A percentile compares a stretch with the other conserved stretches of the same genome.
Conservation (phyloP, 139 green algal genomes). For the Chlamydomonas sphaeroides region DNA sequence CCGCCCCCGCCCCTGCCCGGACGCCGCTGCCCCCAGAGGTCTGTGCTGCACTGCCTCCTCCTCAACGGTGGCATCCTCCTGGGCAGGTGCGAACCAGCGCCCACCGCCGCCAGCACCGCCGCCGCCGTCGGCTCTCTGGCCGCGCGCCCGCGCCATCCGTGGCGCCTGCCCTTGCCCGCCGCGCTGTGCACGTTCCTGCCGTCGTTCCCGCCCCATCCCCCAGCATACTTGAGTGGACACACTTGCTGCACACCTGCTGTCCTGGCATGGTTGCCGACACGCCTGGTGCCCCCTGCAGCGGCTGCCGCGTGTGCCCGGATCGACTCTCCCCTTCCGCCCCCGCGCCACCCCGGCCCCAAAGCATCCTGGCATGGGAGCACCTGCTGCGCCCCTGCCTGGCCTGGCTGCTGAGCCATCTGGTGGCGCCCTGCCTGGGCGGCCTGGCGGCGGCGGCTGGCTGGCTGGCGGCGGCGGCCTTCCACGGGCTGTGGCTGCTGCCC, state of each 20-base stretch:
- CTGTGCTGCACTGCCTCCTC: conserved; percentile 61
- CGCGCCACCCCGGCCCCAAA: conserved; percentile 21
- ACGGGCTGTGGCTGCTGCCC: conserved; percentile 78
- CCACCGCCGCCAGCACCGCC: too few species aligned
- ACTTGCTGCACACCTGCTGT: too few species aligned
- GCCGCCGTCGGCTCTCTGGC: too few species aligned
- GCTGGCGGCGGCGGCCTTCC: conserved; percentile 50
- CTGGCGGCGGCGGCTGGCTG: not conserved
- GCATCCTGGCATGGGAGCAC: conserved; percentile 61
- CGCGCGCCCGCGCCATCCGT: too few species aligned
- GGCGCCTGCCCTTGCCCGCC: too few species aligned
- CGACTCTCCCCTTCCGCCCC: not conserved
- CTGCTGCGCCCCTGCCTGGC: conserved; percentile 41
- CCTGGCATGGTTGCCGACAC: too few species aligned
- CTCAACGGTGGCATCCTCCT: conserved; percentile 76
- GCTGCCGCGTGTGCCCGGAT: too few species aligned
- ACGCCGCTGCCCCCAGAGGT: conserved; percentile 46
- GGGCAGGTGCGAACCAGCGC: conserved; percentile 73
- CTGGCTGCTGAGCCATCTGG: conserved; percentile 56
- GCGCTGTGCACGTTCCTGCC: too few species aligned
- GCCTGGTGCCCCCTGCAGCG: too few species aligned
- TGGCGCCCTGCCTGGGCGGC: conserved; percentile 32
- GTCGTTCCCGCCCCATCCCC: not conserved
- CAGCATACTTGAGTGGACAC: too few species aligned
- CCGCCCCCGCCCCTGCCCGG: too few species aligned